Percentiles rank a stretch among this genome's conserved stretches.
Conservation (phyloP, 176 grass and related monocot genomes). For the Lolium rigidum region DNA sequence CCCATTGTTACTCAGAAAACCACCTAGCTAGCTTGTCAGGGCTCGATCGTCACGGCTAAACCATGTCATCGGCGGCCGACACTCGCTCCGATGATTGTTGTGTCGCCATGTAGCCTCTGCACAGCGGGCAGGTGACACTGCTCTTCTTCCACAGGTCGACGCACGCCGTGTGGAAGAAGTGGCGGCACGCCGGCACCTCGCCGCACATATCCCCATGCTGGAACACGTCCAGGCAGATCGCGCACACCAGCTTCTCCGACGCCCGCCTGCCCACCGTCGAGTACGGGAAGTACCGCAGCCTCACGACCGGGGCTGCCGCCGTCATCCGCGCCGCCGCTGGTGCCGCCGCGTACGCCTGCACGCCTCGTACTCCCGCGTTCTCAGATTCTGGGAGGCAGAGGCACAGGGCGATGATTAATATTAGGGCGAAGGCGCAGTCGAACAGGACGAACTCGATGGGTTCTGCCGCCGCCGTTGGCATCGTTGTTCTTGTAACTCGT, state of each 20-base stretch:
- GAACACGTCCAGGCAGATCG: conserved; percentile 51
- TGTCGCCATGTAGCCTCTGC: conserved; percentile 18
- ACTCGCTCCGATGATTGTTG: background rate
- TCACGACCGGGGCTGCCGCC: background rate
- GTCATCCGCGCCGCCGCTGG: background rate
- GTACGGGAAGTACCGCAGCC: conserved; percentile 30
- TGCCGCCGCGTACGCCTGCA: background rate
- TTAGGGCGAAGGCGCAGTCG: background rate
- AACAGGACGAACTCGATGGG: background rate
- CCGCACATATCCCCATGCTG: conserved; percentile 40
- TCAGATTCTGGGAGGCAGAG: background rate
- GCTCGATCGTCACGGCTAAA: background rate
- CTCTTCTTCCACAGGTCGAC: conserved; percentile 45
- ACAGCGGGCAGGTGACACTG: conserved; percentile 50
- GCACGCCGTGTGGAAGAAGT: conserved; percentile 51
- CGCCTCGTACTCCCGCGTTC: background rate
- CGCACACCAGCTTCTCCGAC: conserved; percentile 27
- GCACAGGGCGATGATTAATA: background rate
- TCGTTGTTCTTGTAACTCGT: no score
- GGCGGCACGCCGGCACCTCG: conserved; percentile 55
- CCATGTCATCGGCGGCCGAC: conserved; percentile 16
- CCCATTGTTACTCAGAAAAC: no score
- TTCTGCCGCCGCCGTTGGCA: background rate
- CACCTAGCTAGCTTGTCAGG: no score
- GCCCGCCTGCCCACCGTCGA: background rate